Conservation (phyloP, 2,329 filamentous ascomycete genomes). For the Penicillium sp. region DNA sequence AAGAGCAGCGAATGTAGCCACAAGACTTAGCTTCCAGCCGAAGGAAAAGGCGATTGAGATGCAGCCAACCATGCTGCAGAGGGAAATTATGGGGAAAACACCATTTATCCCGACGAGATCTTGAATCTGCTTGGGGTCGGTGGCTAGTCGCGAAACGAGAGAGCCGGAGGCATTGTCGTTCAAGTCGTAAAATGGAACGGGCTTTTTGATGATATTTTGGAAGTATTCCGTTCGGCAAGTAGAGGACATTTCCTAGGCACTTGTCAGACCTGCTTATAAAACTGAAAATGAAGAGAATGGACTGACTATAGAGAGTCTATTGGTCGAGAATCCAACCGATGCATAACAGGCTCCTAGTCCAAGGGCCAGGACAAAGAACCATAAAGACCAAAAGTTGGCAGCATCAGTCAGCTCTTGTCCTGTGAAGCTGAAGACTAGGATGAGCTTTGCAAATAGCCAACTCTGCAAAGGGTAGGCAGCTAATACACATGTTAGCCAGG, state of each 20-base stretch:
- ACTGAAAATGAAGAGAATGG: not conserved
- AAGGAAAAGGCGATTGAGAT: conserved; percentile 71
- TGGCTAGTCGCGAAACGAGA: conserved; percentile 52
- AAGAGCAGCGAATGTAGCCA: conserved; percentile 64
- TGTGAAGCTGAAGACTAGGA: conserved; percentile 3
- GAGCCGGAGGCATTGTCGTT: conserved; percentile 55
- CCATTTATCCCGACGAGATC: conserved; percentile 55
- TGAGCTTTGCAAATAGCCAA: conserved; percentile 6
- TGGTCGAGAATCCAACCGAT: conserved; percentile 4
- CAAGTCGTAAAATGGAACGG: conserved; percentile 48
- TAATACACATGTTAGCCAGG: not conserved
- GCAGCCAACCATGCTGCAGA: conserved; percentile 69
- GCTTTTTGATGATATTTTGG: conserved; percentile 48
- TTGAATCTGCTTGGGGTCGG: conserved; percentile 55
- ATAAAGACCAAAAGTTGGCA: conserved; percentile 29
- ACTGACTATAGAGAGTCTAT: conserved; percentile 4
- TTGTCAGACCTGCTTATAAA: not conserved
- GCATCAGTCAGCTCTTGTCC: not conserved
- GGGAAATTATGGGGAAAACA: conserved; percentile 60
- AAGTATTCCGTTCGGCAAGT: conserved; percentile 42
- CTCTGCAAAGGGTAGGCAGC: conserved; percentile 9
- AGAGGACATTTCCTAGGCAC: not conserved
- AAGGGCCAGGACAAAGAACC: conserved; percentile 52
- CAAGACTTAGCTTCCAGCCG: conserved; percentile 76
- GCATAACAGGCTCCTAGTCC: conserved; percentile 42